Base-by-base conservation (phyloP, 306 rosid genomes). In the Rosa rugosa region DNA sequence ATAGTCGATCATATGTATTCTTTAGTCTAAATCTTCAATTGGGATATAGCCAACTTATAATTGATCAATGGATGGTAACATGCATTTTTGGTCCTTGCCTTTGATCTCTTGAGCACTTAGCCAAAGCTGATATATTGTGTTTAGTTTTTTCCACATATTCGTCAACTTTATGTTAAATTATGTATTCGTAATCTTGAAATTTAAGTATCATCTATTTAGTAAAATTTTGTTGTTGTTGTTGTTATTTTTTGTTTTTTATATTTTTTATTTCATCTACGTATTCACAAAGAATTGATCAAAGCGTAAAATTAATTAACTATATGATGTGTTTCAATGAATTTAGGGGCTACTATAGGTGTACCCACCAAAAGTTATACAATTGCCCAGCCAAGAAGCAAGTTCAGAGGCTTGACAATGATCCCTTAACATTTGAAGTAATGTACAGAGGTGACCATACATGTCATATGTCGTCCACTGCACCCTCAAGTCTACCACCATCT, bases 311-410 rank as follows among this genome's bases (percentile, higher is more conserved):
- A 34, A 5, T 27, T 4, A 20, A 9, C 72, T 4, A 4, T 68
- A n/a, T 27, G 14, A 46, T 62, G 5, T 34, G 3, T 64, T 64
- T 45, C 12, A 4, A 40, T 36, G 47, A 10, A 68, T 31, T 22
- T 86, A 91, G 91, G 87, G 41, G 86, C 54, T 91, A 93, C 81
- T 91, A 84, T 12, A 81, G 92, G 79, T 94, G 97, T 87, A 94
- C 96, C 23, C 90, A 91, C 85, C 93, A 88, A 66, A 91, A 85
- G 79, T 7, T 89, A 14, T 91, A 88, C 84, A 76, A 80, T 5
- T 93, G 97, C 84, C 80, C 80, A 6, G 94, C 97, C 9, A 93
- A 91, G 85, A 91, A 90, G 74, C 97, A 79, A 75, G 93, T 91
- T 47, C 98, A 93, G 73, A 73, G 97, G 69, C 73, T 73, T 10